Percentiles rank a stretch among this genome's conserved stretches.
Evolutionary conservation across 1,284 basidiomycete genomes (phyloP).

Genomic region (Melanopsichium pennsylvanicum): DNA sequence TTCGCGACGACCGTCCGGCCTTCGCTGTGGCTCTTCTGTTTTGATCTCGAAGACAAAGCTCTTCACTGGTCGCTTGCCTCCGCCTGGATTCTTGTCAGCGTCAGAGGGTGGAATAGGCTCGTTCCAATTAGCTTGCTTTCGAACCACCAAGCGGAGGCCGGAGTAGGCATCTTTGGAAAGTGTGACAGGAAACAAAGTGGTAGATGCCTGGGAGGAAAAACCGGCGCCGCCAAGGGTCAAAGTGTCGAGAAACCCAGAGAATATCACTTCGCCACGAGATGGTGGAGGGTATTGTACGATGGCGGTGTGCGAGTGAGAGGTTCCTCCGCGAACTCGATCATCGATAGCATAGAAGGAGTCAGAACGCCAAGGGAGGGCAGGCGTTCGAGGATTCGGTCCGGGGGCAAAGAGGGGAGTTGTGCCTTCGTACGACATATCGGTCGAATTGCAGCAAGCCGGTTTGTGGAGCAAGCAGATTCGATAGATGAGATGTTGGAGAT

Average conservation of each 20-base stretch:
- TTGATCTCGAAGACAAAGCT: slow-evolving; percentile 68
- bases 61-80: slow-evolving; percentile 45
- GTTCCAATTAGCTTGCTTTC: slow-evolving; percentile 15
- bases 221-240: slow-evolving; percentile 69
- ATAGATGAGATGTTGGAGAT: neutral
- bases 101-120: slow-evolving; percentile 13
- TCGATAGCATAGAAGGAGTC: slow-evolving; percentile 67
- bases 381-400: slow-evolving; percentile 27
- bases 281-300: slow-evolving; percentile 45
- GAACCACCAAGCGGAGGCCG: slow-evolving; percentile 41
- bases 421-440: slow-evolving; percentile 35
- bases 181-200: slow-evolving; percentile 28
- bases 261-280: slow-evolving; percentile 41
- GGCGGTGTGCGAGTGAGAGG: slow-evolving; percentile 66
- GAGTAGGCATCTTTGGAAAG: slow-evolving; percentile 23
- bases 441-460: no score
- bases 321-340: slow-evolving; percentile 68
- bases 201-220: slow-evolving; percentile 69
- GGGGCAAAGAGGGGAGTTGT: slow-evolving; percentile 38
- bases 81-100: slow-evolving; percentile 14
- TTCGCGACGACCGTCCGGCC: slow-evolving; percentile 66
- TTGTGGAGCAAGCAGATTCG: no score
- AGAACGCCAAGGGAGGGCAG: slow-evolving; percentile 41
- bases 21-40: slow-evolving; percentile 57
- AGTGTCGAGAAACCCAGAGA: slow-evolving; percentile 65